Base-by-base conservation (phyloP, 2,329 filamentous ascomycete genomes). In the Ophiocordyceps camponoti-rufipedis region DNA sequence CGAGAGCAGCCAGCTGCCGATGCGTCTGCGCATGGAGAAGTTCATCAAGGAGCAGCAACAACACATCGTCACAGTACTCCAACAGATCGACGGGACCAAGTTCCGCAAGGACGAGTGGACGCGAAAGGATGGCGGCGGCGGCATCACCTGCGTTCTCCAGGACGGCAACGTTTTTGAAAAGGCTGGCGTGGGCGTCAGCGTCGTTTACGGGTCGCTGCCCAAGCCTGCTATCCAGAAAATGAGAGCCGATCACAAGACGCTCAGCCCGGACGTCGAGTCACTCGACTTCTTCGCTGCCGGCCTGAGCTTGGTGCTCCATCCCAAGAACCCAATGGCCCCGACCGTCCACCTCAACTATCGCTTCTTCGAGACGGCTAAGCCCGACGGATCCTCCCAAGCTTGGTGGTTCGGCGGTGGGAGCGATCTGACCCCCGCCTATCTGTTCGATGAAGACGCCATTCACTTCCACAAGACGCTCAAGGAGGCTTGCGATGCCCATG, bases 401-500 rank as follows among this genome's bases (percentile, higher is more conserved):
- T 98, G 91, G 89, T 98, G 91, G 91, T 98, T 94, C 56, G 91
- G 91, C 51, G 91, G 91, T 44, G 91, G 91, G 47, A 88, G 85
- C 45, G 91, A 98, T 63, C 66, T 98, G 53, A 98, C 91, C 12
- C 91, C 91, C 0, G 79, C 75, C 38, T 98, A 96, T 60, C 75
- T 98, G 31, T 96, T 94, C 64, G 89, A 95, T 54, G 91, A 98
- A 62, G 91, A 98, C 61, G 89, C 85, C 35, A 84, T 93, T 47
- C 89, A 95, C 63, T 98, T 98, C 74, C 91, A 98, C 71, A 79
- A 79, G 61, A 86, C 83, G 2, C 81, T 98, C 56, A 96, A 95
- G 66, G 78, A 86, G 42, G 82, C 83, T 16, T 98, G 91, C 65
- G 91, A 98, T 63, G 80, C 82, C 53, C 91, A 98, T 62, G 85